Percentiles rank a stretch among this genome's conserved stretches.
Evolutionary conservation across 2,329 filamentous ascomycete genomes (phyloP).

Genomic region (Rutstroemia sp.): DNA sequence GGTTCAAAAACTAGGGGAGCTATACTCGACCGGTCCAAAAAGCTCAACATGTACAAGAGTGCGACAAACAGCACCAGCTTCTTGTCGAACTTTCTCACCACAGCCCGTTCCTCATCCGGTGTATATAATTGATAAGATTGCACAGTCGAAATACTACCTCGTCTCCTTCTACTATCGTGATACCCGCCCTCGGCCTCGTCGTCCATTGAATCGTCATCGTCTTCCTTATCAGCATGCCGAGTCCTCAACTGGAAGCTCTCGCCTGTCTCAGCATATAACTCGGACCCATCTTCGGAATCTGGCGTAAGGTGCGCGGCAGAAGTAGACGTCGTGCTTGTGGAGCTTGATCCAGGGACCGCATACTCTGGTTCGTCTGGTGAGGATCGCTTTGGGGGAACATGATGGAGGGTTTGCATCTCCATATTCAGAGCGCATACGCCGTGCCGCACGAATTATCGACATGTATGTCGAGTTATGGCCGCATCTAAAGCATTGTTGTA

Average conservation of each 20-base stretch:
- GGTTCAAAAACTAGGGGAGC: neutral
- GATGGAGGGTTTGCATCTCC: conserved; percentile 8
- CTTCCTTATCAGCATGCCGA: neutral
- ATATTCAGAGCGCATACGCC: conserved; percentile 3
- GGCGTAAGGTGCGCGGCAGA: neutral
- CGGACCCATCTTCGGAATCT: neutral
- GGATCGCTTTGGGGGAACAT: conserved; percentile 1
- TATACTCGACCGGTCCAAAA: conserved; percentile 78
- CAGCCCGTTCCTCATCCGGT: conserved; percentile 62
- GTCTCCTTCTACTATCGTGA: conserved; percentile 13
- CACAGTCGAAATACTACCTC: conserved; percentile 23
- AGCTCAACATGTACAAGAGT: conserved; percentile 75
- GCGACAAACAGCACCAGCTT: conserved; percentile 75
- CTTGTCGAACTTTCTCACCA: conserved; percentile 70
- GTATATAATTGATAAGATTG: conserved; percentile 47
- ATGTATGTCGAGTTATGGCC: neutral
- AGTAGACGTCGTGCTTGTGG: conserved; percentile 11
- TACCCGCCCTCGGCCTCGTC: neutral
- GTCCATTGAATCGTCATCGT: neutral
- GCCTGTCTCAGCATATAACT: neutral
- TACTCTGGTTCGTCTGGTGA: conserved; percentile 7
- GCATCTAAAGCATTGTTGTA: too few relatives aligned
- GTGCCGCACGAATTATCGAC: neutral
- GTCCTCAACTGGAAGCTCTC: neutral
- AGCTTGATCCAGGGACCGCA: conserved; percentile 12